phyloP scores from a whole-genome alignment of 2,329 filamentous ascomycete genomes.

The Lecanicillium sp. region DNA sequence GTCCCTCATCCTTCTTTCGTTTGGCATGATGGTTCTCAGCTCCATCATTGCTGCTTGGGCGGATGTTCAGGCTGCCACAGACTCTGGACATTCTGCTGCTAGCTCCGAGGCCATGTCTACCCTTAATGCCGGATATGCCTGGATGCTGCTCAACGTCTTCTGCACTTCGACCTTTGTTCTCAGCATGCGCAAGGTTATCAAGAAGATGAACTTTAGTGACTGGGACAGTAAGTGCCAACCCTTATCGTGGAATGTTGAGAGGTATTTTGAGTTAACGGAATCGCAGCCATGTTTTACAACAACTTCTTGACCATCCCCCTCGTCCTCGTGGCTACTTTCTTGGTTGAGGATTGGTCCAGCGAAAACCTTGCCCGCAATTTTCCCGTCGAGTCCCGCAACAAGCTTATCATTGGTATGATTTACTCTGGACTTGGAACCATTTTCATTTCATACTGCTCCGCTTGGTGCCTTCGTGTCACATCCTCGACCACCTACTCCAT shows the following conservation, averaged over 20 bases:
- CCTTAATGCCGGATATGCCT: conserved; percentile 81
- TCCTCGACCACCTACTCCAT: conserved; percentile 95
- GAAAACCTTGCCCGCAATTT: conserved; percentile 76
- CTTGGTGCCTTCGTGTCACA: conserved; percentile 90
- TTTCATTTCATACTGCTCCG: conserved; percentile 92
- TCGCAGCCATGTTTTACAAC: conserved; percentile 91
- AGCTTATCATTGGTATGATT: conserved; percentile 72
- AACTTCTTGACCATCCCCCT: conserved; percentile 88
- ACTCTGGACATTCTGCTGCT: conserved; percentile 38
- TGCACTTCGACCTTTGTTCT: conserved; percentile 79
- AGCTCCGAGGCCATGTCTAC: conserved; percentile 64
- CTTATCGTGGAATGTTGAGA: neutral
- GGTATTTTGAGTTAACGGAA: conserved; percentile 20
- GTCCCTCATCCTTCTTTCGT: conserved; percentile 75
- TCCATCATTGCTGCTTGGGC: conserved; percentile 91
- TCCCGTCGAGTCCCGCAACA: conserved; percentile 63
- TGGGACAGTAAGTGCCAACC: conserved; percentile 70
- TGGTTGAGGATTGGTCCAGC: conserved; percentile 80
- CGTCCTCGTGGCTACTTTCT: conserved; percentile 65
- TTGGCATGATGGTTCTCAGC: conserved; percentile 86
- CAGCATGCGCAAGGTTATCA: conserved; percentile 90
- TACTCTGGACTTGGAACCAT: conserved; percentile 81
- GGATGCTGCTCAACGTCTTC: conserved; percentile 91
- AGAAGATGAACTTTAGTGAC: conserved; percentile 96
- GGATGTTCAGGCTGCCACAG: conserved; percentile 67